Evolutionary conservation across 108 stramenopile genomes (phyloP), one percentile per base, ranked within the genome.

Genomic region (Chaetoceros tenuissimus): DNA sequence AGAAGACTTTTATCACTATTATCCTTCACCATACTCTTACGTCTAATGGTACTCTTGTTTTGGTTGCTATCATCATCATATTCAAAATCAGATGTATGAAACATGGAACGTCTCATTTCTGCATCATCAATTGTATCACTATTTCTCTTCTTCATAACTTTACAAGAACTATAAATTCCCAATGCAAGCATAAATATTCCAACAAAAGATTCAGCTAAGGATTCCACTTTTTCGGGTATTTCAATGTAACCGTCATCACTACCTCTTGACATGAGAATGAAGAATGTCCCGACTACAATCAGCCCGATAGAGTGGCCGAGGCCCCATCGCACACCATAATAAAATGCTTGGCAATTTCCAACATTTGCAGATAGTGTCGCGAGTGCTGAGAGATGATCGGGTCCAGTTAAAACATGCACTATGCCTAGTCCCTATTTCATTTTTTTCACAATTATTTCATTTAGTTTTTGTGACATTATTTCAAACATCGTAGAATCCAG

Each of bases 371-470:
- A 77, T 20, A 87, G 66, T 43, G 86, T 87, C 20, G 80, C 86
- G 20, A 87, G 61, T 5, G 86, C 86, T 8, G 75, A 73, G 22
- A 87, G 75, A 62, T 87, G 86, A 63, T 87, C 86, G 17, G 86
- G 86, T 24, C 86, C 86, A 22, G 82, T 81, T 13, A 87, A 63
- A 24, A 87, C 86, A 67, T 87, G 86, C 8, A 87, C 55, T 31
- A 79, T 55, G n/a, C 86, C 86, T 56, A 87, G 46, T 10, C 31
- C 55, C 3, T 51, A 51, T n/a, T n/a, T n/a, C n/a, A n/a, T n/a
- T n/a, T n/a, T n/a, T n/a, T n/a, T n/a, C n/a, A n/a, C n/a, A n/a
- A n/a, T n/a, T n/a, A n/a, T n/a, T n/a, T n/a, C n/a, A n/a, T n/a
- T n/a, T n/a, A n/a, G n/a, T n/a, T n/a, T n/a, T n/a, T n/a, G n/a